These are phyloP conservation scores for Vinca minor DNA, from an alignment of 257 asterid species.

Conservation along the genomic window DNA sequence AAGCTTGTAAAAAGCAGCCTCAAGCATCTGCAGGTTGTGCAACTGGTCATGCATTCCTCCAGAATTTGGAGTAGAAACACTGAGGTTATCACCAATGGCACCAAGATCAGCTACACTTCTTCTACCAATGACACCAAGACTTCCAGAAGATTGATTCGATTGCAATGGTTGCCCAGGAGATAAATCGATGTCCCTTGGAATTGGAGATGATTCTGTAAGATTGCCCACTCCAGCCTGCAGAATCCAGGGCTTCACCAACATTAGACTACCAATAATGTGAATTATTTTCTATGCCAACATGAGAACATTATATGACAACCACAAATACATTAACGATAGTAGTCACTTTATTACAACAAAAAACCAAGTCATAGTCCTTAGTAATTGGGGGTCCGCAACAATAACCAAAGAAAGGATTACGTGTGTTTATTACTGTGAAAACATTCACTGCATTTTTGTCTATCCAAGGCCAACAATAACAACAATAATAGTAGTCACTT, in stretches of 20 bases:
- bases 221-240: constrained; percentile 58
- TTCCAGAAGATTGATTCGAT: constrained; percentile 69
- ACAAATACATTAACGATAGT: too few relatives aligned
- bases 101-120: constrained; percentile 93
- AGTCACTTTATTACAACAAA: too few relatives aligned
- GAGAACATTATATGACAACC: not conserved
- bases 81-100: constrained; percentile 78
- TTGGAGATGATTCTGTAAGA: constrained; percentile 62
- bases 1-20: constrained; percentile 72
- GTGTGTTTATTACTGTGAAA: too few relatives aligned
- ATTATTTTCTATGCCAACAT: not conserved
- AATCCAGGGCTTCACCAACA: constrained; percentile 12
- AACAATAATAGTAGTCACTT: too few relatives aligned
- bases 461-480: not conserved
- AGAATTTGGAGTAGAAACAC: constrained; percentile 50
- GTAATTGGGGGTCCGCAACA: too few relatives aligned
- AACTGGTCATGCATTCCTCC: constrained; percentile 83
- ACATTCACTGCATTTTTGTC: too few relatives aligned
- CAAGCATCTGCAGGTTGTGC: constrained; percentile 87
- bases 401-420: too few relatives aligned
- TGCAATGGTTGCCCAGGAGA: constrained; percentile 93
- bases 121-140: constrained; percentile 96
- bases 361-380: too few relatives aligned
- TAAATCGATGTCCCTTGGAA: constrained; percentile 65
- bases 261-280: constrained; percentile 1